Conservation (phyloP, 2,329 filamentous ascomycete genomes). For the Neopestalotiopsis sp. region DNA sequence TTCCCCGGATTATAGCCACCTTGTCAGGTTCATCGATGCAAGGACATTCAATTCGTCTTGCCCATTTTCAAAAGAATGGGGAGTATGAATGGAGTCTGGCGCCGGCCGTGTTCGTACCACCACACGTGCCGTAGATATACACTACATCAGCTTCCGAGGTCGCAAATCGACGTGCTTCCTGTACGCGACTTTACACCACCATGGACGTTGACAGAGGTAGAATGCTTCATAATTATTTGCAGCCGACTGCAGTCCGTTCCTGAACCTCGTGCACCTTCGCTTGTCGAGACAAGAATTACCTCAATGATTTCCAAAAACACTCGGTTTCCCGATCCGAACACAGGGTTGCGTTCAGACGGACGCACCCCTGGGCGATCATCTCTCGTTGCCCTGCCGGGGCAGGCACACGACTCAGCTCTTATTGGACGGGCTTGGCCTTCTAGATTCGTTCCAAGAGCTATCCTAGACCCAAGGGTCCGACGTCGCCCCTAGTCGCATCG, state of each 20-base stretch:
- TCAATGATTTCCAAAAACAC: not conserved
- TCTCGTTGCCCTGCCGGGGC: constrained; percentile 9
- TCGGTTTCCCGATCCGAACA: constrained; percentile 12
- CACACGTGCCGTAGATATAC: no score
- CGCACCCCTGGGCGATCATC: constrained; percentile 10
- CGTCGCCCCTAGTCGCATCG: constrained; percentile 4
- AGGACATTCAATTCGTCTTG: not conserved
- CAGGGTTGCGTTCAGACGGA: constrained; percentile 1
- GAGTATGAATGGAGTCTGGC: not conserved
- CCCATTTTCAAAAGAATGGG: not conserved
- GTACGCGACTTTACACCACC: not conserved
- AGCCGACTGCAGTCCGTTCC: not conserved
- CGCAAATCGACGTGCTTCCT: not conserved
- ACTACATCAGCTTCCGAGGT: not conserved
- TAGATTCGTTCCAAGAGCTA: constrained; percentile 13
- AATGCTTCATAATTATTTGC: not conserved
- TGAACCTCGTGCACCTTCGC: not conserved
- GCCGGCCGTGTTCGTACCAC: not conserved
- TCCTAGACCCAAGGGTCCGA: constrained; percentile 9
- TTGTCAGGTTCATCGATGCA: constrained; percentile 9
- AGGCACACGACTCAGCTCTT: constrained; percentile 4
- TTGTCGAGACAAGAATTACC: not conserved
- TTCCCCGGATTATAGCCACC: constrained; percentile 11
- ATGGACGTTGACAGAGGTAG: not conserved
- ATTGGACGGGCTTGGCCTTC: constrained; percentile 16